Percentiles rank a stretch among this genome's conserved stretches.
These are phyloP conservation scores for Gossypium anomalum DNA, from an alignment of 345 rosid species.

Conservation along the genomic window DNA sequence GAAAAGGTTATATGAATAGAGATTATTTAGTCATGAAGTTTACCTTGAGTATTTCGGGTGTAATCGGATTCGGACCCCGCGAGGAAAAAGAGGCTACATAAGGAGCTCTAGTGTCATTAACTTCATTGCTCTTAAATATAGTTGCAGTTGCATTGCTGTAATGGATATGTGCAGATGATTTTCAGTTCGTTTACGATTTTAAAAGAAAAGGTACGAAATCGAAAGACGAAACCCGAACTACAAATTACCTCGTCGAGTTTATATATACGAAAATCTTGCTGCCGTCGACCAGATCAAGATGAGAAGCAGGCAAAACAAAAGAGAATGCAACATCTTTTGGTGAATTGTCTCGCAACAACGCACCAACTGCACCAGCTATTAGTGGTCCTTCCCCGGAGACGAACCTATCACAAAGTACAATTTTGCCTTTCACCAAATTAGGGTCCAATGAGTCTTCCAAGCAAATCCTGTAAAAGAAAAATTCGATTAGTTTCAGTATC, in stretches of 20 bases:
- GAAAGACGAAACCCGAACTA: not conserved
- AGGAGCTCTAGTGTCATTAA: constrained; percentile 19
- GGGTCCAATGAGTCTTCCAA: too few relatives aligned
- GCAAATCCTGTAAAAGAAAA: too few relatives aligned
- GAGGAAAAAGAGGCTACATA: constrained; percentile 38
- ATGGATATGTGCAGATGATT: not conserved
- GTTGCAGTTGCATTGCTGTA: not conserved
- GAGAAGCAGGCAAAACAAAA: not conserved
- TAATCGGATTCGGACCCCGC: constrained; percentile 46
- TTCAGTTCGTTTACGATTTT: not conserved
- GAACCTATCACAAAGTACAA: too few relatives aligned
- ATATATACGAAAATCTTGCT: not conserved
- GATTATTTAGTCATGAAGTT: not conserved
- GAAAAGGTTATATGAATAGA: not conserved
- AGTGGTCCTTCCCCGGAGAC: too few relatives aligned
- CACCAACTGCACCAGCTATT: too few relatives aligned
- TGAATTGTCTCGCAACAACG: too few relatives aligned
- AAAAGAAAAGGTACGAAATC: too few relatives aligned
- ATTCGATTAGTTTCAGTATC: too few relatives aligned
- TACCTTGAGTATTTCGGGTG: constrained; percentile 49
- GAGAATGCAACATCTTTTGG: too few relatives aligned
- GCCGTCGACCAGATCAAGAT: not conserved
- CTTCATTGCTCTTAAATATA: not conserved
- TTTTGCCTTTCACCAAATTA: too few relatives aligned
- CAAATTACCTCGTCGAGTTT: constrained; percentile 4